Evolutionary conservation across 2,329 filamentous ascomycete species (phyloP).

Genomic region (Scedosporium dehoogii): DNA sequence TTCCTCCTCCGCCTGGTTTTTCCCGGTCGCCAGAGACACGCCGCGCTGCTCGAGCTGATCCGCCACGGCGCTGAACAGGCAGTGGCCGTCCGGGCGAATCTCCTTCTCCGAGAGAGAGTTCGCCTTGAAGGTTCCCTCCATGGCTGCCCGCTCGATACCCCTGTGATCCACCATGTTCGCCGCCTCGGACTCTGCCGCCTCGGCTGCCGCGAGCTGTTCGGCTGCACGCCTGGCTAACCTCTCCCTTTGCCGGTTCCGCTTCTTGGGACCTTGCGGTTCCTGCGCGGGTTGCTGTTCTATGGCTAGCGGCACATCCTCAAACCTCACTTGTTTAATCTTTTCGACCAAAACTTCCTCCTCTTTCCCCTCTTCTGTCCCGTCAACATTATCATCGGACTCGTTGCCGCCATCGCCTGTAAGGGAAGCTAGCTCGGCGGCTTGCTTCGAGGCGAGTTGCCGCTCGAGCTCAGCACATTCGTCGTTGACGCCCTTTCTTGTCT

Average conservation of each 20-base stretch:
- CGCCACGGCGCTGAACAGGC: slow-evolving; percentile 83
- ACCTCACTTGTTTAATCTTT: slow-evolving; percentile 14
- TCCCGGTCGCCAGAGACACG: slow-evolving; percentile 27
- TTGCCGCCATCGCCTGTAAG: slow-evolving; percentile 20
- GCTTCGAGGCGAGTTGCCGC: slow-evolving; percentile 53
- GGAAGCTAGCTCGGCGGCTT: slow-evolving; percentile 48
- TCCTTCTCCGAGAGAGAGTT: slow-evolving; percentile 62
- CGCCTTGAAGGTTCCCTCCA: slow-evolving; percentile 56
- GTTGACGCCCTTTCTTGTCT: slow-evolving; percentile 65
- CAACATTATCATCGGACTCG: slow-evolving; percentile 11
- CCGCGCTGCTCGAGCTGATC: slow-evolving; percentile 59
- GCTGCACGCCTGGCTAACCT: slow-evolving; percentile 81
- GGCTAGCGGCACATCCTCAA: slow-evolving; percentile 7
- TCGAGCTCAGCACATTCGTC: slow-evolving; percentile 67
- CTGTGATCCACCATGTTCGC: slow-evolving; percentile 63
- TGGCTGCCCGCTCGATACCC: slow-evolving; percentile 56
- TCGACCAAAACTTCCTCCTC: slow-evolving; percentile 12
- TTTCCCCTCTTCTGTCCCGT: slow-evolving; percentile 11
- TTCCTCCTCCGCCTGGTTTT: slow-evolving; percentile 4
- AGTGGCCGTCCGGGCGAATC: slow-evolving; percentile 87
- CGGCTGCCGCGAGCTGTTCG: slow-evolving; percentile 62
- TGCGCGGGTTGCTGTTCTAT: slow-evolving; percentile 1
- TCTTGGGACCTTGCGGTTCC: slow-evolving; percentile 37
- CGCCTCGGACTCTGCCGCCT: slow-evolving; percentile 66
- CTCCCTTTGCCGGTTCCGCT: slow-evolving; percentile 85